Base-by-base conservation (phyloP, 129 eudicot genomes). In the Pseudognaphalium luteoalbum region DNA sequence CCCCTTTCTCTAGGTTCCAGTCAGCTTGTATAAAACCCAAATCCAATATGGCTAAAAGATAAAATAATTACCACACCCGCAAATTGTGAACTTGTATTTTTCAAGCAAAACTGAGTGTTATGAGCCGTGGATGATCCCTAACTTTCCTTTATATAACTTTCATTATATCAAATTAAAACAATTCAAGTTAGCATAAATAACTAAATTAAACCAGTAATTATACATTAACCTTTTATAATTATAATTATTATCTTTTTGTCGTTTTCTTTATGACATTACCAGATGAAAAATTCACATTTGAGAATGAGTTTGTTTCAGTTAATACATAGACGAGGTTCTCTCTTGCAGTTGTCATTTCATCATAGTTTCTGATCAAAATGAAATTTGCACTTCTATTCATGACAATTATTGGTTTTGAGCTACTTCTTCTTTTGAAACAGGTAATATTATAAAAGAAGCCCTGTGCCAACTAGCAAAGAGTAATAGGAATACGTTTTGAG, bases 141-240 rank as follows among this genome's bases (percentile, higher is more conserved):
- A 41, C 50, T 10, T 8, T 76, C 56, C 60, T 51, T 47, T 51
- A 64, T 44, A 20, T 67, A 35, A 9, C 57, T 8, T 76, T 50
- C 73, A 76, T 50, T 50, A 4, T 75, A 7, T 47, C 71, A n/a
- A 32, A 15, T 22, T 4, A 11, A 19, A 21, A 34, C 7, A 35
- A 14, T 21, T 7, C 11, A 15, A 29, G 68, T 22, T 58, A n/a
- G 56, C 41, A 28, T 35, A 41, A 37, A 19, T 67, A 67, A 37
- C 66, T 76, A 59, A 14, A 66, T 9, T 35, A 54, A 66, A 56
- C 44, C 25, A 28, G 37, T 66, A 37, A 50, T 44, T 78, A 7
- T 62, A 68, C 37, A 60, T 78, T 60, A 44, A 51, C 71, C 64
- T 70, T 60, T 28, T 50, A 42, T 58, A n/a, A 29, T 69, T 59